A percentile compares a stretch with the other conserved stretches of the same genome.
Conservation (phyloP, 75 land plant genomes). For the Pinus taeda region DNA sequence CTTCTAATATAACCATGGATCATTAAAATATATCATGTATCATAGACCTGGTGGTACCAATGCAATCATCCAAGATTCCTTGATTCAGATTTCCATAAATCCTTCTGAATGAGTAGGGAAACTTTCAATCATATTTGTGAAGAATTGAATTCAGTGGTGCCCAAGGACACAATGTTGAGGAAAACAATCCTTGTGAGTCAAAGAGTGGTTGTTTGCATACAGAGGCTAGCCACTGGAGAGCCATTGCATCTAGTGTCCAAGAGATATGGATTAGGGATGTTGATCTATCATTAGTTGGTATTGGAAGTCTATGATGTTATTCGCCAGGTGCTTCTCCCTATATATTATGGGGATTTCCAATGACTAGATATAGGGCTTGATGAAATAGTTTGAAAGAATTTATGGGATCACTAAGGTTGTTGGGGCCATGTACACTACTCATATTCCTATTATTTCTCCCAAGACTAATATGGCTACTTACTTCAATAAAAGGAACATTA, state of each 20-base stretch:
- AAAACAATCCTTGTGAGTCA: slow-evolving; percentile 74
- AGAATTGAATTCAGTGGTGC: slow-evolving; percentile 60
- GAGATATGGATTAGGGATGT: slow-evolving; percentile 89
- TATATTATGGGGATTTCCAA: slow-evolving; percentile 80
- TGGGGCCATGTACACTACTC: slow-evolving; percentile 93
- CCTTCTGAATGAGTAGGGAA: slow-evolving; percentile 74
- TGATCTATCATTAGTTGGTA: slow-evolving; percentile 93
- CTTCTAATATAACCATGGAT: too few species aligned
- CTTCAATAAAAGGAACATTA: slow-evolving; percentile 88
- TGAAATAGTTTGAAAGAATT: slow-evolving; percentile 61
- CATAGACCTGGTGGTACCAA: slow-evolving; percentile 78
- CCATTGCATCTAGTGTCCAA: slow-evolving; percentile 86
- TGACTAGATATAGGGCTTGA: slow-evolving; percentile 11
- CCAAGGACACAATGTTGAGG: slow-evolving; percentile 55
- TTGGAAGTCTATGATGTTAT: slow-evolving; percentile 92
- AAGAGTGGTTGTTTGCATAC: slow-evolving; percentile 90
- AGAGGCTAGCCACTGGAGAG: slow-evolving; percentile 97
- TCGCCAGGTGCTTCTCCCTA: slow-evolving; percentile 75
- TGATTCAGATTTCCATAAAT: slow-evolving; percentile 68
- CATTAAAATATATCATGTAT: slow-evolving; percentile 9
- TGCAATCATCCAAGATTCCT: slow-evolving; percentile 78
- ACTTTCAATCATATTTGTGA: slow-evolving; percentile 87
- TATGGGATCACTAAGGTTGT: slow-evolving; percentile 81
- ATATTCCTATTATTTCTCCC: slow-evolving; percentile 92
- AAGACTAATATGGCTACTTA: slow-evolving; percentile 87